phyloP scores from a whole-genome alignment of 2,329 filamentous ascomycete genomes.

The Aureobasidium pullulans region DNA sequence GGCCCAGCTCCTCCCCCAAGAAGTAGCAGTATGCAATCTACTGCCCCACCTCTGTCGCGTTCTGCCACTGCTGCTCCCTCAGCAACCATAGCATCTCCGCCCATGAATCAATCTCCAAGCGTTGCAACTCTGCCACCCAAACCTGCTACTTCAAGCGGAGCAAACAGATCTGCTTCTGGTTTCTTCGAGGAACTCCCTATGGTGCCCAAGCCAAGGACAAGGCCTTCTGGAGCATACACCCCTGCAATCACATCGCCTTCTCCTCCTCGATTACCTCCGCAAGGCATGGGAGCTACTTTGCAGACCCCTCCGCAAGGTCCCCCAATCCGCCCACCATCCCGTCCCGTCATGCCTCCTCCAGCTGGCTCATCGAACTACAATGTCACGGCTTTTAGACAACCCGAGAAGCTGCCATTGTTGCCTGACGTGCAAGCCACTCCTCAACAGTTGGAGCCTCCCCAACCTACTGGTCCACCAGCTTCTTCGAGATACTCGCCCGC shows the following conservation, averaged over 20 bases:
- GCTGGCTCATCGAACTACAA: conserved; percentile 21
- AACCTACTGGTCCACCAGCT: conserved; percentile 23
- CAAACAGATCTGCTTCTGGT: conserved; percentile 26
- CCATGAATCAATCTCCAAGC: conserved; percentile 29
- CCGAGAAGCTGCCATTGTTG: conserved; percentile 33
- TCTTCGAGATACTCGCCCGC: conserved; percentile 25
- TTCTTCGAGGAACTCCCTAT: conserved; percentile 45
- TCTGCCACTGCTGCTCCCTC: conserved; percentile 23
- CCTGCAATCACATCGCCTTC: conserved; percentile 7
- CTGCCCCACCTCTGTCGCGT: conserved; percentile 14
- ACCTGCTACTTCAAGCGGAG: conserved; percentile 20
- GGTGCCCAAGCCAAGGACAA: conserved; percentile 32
- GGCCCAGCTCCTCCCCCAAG: conserved; percentile 50
- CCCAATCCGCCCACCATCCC: conserved; percentile 14
- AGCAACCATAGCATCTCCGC: conserved; percentile 31
- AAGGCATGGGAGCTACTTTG: neutral
- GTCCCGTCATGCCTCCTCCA: conserved; percentile 20
- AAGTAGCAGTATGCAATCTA: conserved; percentile 46
- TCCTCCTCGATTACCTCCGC: neutral
- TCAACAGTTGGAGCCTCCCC: conserved; percentile 24
- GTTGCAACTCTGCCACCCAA: conserved; percentile 14
- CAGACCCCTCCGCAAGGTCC: conserved; percentile 13
- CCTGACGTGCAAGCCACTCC: conserved; percentile 30
- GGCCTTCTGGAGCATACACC: conserved; percentile 23
- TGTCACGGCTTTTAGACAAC: conserved; percentile 31